Percentiles rank a stretch among this genome's conserved stretches.
Conservation (phyloP, 441 rosid species). For the Adansonia rubrostipa region DNA sequence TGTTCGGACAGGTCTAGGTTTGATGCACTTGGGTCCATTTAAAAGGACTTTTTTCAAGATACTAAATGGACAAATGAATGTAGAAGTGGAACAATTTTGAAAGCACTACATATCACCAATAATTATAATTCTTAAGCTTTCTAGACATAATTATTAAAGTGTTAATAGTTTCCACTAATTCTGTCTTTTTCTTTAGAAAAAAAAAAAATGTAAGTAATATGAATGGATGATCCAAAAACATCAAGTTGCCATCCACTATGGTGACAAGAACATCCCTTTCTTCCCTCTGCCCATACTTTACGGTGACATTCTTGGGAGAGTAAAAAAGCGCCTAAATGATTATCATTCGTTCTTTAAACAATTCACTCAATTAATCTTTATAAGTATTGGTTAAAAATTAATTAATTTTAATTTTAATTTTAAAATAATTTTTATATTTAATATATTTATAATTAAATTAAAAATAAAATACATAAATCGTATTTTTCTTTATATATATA, state of each 20-base stretch:
- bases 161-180: constrained; percentile 6
- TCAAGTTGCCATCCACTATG: constrained; percentile 3
- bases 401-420: too few species aligned
- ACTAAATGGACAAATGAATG: neutral
- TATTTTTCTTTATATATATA: too few species aligned
- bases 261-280: neutral
- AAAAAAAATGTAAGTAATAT: neutral
- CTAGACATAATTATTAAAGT: constrained; percentile 11
- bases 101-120: neutral
- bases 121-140: neutral
- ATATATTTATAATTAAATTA: too few species aligned
- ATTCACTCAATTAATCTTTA: too few species aligned
- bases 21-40: neutral
- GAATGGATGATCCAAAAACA: constrained; percentile 1
- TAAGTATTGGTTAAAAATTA: too few species aligned
- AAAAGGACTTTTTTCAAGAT: neutral
- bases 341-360: neutral
- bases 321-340: neutral
- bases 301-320: neutral
- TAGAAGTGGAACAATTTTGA: neutral
- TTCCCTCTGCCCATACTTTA: neutral
- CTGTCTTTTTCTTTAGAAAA: neutral
- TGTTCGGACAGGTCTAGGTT: too few species aligned
- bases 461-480: too few species aligned
- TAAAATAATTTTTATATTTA: too few species aligned